Conservation (phyloP, 1,284 basidiomycete genomes). For the Pseudozyma thailandica region DNA sequence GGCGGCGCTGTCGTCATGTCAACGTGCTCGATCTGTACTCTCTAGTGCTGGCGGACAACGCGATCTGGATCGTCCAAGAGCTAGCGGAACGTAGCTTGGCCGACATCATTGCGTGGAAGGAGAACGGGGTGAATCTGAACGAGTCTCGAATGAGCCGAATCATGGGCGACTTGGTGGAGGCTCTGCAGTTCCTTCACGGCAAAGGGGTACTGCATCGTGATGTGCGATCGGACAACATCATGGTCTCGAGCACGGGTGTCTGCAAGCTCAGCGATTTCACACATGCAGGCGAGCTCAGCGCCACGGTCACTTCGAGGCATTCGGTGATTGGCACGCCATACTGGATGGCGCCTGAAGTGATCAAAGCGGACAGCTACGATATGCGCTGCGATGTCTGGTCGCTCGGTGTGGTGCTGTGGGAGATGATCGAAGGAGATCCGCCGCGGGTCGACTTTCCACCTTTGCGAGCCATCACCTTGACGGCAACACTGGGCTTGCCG, state of each 20-base stretch:
- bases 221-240: constrained; percentile 56
- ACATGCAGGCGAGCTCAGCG: constrained; percentile 48
- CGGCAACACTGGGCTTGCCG: constrained; percentile 55
- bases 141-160: constrained; percentile 55
- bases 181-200: constrained; percentile 51
- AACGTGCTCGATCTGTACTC: constrained; percentile 52
- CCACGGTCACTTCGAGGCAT: constrained; percentile 19
- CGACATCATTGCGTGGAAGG: constrained; percentile 52
- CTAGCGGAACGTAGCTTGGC: constrained; percentile 53
- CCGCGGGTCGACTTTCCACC: constrained; percentile 60
- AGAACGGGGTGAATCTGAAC: constrained; percentile 30
- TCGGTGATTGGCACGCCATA: constrained; percentile 60
- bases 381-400: constrained; percentile 57
- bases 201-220: constrained; percentile 54
- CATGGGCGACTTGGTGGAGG: constrained; percentile 47
- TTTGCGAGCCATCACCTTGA: constrained; percentile 56
- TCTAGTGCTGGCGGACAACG: constrained; percentile 31
- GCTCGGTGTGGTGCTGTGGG: constrained; percentile 57
- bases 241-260: constrained; percentile 46
- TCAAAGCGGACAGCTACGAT: constrained; percentile 54
- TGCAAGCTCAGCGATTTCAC: constrained; percentile 61
- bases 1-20: constrained; percentile 46
- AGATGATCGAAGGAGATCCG: constrained; percentile 62
- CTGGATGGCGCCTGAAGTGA: constrained; percentile 65
- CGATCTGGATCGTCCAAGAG: constrained; percentile 60